A percentile compares a stretch with the other conserved stretches of the same genome.
Evolutionary conservation across 257 asterid genomes (phyloP).

Genomic region (Anisodus tanguticus): DNA sequence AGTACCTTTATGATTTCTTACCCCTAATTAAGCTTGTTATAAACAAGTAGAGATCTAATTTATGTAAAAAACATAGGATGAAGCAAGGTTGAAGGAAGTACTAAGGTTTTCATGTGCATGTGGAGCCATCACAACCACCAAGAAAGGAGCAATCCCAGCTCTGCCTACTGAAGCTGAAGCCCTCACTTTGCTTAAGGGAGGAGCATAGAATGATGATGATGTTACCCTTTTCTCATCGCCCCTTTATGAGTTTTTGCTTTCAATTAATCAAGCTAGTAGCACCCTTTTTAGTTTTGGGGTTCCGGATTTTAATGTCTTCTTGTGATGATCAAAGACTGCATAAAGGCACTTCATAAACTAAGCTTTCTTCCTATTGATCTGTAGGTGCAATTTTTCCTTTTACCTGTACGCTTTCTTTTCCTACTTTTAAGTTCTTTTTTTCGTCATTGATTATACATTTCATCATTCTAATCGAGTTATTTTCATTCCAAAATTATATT

Average conservation of each 20-base stretch:
- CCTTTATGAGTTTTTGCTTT: not conserved
- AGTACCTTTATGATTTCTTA: not conserved
- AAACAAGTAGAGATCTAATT: not conserved
- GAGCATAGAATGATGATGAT: constrained; percentile 14
- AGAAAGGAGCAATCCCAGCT: constrained; percentile 97
- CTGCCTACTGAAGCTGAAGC: constrained; percentile 71
- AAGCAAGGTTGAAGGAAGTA: constrained; percentile 71
- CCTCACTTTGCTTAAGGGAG: constrained; percentile 43
- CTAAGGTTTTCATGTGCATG: constrained; percentile 84
- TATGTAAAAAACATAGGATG: constrained; percentile 51
- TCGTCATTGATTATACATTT: too few relatives aligned
- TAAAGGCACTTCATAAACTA: constrained; percentile 14
- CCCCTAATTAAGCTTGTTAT: not conserved
- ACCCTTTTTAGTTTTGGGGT: not conserved
- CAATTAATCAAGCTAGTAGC: not conserved
- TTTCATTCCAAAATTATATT: too few relatives aligned
- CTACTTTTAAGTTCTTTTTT: too few relatives aligned
- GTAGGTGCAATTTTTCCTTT: not conserved
- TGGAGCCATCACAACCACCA: constrained; percentile 95
- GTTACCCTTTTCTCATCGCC: not conserved
- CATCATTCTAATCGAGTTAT: too few relatives aligned
- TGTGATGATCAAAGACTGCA: not conserved
- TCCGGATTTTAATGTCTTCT: not conserved
- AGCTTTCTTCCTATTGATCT: not conserved
- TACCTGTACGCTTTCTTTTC: not conserved